Percentiles rank a stretch among this genome's conserved stretches.
phyloP scores from a whole-genome alignment of 2,329 filamentous ascomycete genomes.

The Thermothelomyces thermophilus region DNA sequence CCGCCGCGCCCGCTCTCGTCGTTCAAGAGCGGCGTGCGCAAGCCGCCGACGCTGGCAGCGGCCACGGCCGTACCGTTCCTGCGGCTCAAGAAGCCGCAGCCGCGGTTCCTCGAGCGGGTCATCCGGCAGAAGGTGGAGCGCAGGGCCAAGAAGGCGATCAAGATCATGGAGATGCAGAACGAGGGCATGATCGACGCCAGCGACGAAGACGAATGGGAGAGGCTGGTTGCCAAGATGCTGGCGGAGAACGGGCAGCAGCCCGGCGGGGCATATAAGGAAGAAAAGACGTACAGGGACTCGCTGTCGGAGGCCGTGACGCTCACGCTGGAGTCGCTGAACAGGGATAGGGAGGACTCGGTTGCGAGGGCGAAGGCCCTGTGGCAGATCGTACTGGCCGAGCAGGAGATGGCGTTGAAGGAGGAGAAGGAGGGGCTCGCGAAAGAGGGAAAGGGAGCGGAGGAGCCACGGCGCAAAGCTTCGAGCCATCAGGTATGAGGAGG shows the following conservation, averaged over 20 bases:
- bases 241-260: constrained; percentile 28
- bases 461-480: constrained; percentile 9
- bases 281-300: constrained; percentile 28
- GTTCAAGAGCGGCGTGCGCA: constrained; percentile 44
- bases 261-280: constrained; percentile 34
- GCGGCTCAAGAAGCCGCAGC: constrained; percentile 60
- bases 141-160: constrained; percentile 37
- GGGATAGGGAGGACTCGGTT: constrained; percentile 33
- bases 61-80: constrained; percentile 57
- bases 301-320: constrained; percentile 10
- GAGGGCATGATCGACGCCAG: constrained; percentile 28
- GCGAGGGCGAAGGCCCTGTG: constrained; percentile 37
- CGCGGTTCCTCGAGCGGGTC: constrained; percentile 49
- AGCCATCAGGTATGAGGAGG: neutral
- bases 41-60: constrained; percentile 51
- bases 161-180: constrained; percentile 35
- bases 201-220: constrained; percentile 47
- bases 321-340: constrained; percentile 21
- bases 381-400: constrained; percentile 36
- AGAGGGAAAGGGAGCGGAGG: constrained; percentile 21
- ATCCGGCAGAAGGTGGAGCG: constrained; percentile 45
- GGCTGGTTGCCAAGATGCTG: constrained; percentile 31
- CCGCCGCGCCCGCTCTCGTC: constrained; percentile 43
- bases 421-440: constrained; percentile 23
- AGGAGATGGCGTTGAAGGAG: constrained; percentile 28